Base-by-base conservation (phyloP, 2,329 filamentous ascomycete genomes). In the Neofusicoccum umdonicola region DNA sequence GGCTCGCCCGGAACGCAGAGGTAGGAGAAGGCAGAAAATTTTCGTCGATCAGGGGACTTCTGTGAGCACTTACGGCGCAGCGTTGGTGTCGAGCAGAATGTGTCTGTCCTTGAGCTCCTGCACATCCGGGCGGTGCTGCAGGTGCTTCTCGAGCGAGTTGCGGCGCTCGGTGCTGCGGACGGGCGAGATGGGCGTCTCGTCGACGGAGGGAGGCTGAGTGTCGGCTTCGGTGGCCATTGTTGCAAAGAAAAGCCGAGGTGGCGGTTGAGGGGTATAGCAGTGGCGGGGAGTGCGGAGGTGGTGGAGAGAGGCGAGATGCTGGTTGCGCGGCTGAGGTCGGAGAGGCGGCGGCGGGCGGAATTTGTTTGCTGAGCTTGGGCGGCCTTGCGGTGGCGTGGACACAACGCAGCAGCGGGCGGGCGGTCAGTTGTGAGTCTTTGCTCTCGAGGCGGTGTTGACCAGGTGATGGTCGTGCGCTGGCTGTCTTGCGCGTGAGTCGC, bases 61-160 rank as follows among this genome's bases (percentile, higher is more conserved):
- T n/a, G 27, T 11, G 8, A 48, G 34, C 3, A 76, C 84, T 67
- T 80, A 89, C 84, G 88, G 88, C 50, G 88, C 88, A 69, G 87
- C 86, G 70, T 82, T 88, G 2, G 87, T 90, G 71, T 89, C 85
- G 4, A 90, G 81, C 60, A 91, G 76, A 67, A 91, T 91, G 72
- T 90, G 85, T 67, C 86, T 80, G 69, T 89, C 85, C 78, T 89
- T 90, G 66, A 91, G 79, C 67, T 90, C 88, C 73, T 89, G 81
- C 13, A 76, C 75, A 22, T 83, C 80, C 4, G 82, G 82, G 6
- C 82, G 76, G 51, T 76, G 77, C 72, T 83, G 81, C 61, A 83
- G 72, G 66, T 80, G 78, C 71, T 80, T 81, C 71, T 81, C 79
- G 62, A 81, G 75, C 69, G 76, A 77, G 71, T 78, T 76, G 45